Conservation (phyloP, 2,329 filamentous ascomycete genomes). For the Trichoderma sp. region DNA sequence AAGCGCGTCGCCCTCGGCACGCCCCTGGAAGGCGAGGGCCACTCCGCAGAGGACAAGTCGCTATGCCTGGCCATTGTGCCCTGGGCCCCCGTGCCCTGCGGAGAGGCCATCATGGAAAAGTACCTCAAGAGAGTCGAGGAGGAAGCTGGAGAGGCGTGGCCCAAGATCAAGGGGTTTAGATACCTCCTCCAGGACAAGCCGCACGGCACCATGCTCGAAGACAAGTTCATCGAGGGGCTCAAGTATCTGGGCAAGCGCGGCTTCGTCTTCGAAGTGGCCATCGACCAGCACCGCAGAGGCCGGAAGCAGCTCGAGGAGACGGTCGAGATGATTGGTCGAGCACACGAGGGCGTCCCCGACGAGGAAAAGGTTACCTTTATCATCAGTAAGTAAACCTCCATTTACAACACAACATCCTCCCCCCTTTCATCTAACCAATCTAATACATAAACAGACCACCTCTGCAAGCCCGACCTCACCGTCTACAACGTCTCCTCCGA, state of each 20-base stretch:
- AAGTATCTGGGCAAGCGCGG: constrained; percentile 62
- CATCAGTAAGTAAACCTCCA: constrained; percentile 57
- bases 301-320: constrained; percentile 70
- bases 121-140: constrained; percentile 65
- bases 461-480: constrained; percentile 81
- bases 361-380: constrained; percentile 64
- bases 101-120: constrained; percentile 54
- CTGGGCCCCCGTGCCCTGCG: constrained; percentile 79
- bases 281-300: constrained; percentile 77
- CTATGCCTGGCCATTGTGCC: constrained; percentile 70
- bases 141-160: constrained; percentile 63
- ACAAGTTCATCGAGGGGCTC: constrained; percentile 63
- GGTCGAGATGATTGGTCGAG: constrained; percentile 65
- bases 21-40: constrained; percentile 57
- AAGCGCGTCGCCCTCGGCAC: constrained; percentile 62
- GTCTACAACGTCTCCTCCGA: constrained; percentile 57
- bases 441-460: constrained; percentile 57
- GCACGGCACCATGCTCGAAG: constrained; percentile 60
- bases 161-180: constrained; percentile 72
- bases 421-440: no score
- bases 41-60: constrained; percentile 42
- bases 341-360: constrained; percentile 60
- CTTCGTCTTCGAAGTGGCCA: constrained; percentile 76
- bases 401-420: background rate
- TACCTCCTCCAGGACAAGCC: constrained; percentile 81